These are phyloP conservation scores for Lactifluus subvellereus DNA, from an alignment of 768 basidiomycete species.

Conservation along the genomic window DNA sequence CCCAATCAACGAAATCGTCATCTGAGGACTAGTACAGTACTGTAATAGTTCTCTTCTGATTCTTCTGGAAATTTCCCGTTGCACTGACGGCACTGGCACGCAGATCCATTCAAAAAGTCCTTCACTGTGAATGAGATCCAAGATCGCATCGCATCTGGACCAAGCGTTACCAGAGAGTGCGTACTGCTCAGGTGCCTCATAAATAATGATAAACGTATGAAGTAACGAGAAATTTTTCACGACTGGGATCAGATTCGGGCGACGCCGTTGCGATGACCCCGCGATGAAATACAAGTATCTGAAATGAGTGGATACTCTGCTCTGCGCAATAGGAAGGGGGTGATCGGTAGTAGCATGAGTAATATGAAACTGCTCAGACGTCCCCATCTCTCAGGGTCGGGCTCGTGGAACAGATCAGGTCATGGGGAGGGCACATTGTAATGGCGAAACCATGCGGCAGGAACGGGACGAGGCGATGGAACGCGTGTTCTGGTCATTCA, in stretches of 20 bases:
- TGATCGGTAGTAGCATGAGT: background rate
- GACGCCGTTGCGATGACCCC: constrained; percentile 5
- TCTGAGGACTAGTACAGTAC: no score
- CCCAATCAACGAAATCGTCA: no score
- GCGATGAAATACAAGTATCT: background rate
- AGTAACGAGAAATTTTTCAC: background rate
- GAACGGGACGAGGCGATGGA: background rate
- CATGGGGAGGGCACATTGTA: background rate
- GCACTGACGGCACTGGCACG: background rate
- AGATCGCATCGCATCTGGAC: no score
- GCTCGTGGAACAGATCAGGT: no score
- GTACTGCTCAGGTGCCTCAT: no score
- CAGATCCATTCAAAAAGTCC: background rate
- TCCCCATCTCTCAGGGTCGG: no score
- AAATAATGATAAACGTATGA: background rate
- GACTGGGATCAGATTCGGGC: background rate
- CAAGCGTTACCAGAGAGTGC: no score
- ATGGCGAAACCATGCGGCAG: background rate
- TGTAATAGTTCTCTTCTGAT: no score
- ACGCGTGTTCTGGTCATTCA: background rate
- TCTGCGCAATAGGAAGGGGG: background rate
- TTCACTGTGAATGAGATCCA: no score
- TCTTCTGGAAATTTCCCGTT: no score
- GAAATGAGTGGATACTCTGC: background rate
- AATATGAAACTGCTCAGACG: background rate